Base-by-base conservation (phyloP, 2,329 filamentous ascomycete species). In the Penicillium glabrum region DNA sequence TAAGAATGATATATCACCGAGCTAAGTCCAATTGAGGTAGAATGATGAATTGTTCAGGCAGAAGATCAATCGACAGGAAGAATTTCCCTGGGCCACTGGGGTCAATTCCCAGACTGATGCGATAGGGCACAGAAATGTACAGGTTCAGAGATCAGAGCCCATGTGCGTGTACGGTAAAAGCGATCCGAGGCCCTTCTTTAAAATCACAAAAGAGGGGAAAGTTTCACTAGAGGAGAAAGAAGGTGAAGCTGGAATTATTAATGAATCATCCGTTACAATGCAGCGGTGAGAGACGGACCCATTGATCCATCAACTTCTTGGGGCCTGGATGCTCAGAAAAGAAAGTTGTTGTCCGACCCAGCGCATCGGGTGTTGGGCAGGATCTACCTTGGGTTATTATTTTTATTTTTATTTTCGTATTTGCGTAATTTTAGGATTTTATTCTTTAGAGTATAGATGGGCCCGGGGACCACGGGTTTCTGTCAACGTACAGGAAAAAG, bases 321-420 rank as follows among this genome's bases (percentile, higher is more conserved):
- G 57, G 54, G 53, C 23, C 48, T 51, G 50, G 39, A 31, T 39
- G 29, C 39, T 46, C 51, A 58, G 47, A 62, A 54, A 50, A 63
- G 55, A 59, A 53, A 61, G 60, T 61, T 64, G 57, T 63, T 63
- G 63, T 65, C 63, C 54, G 57, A 63, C 61, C 63, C 62, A 63
- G 51, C 51, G 31, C 58, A 53, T 54, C 58, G 63, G 63, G 58
- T 54, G 57, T 65, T 65, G 64, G 64, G 64, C 63, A 65, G 57
- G 63, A 53, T 53, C 50, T 43, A 14, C 50, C 43, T 46, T 27
- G 26, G 24, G n/a, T 24, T 26, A 7, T 19, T 37, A 5, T 51
- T 31, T 46, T 46, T n/a, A 1, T 9, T 23, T 50, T 53, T 37
- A 13, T 46, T 52, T 45, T 44, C n/a, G 16, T 29, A 9, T 29